Evolutionary conservation across 2,329 filamentous ascomycete genomes (phyloP), one percentile per base, ranked within the genome.

Genomic region (Colletotrichum horii): DNA sequence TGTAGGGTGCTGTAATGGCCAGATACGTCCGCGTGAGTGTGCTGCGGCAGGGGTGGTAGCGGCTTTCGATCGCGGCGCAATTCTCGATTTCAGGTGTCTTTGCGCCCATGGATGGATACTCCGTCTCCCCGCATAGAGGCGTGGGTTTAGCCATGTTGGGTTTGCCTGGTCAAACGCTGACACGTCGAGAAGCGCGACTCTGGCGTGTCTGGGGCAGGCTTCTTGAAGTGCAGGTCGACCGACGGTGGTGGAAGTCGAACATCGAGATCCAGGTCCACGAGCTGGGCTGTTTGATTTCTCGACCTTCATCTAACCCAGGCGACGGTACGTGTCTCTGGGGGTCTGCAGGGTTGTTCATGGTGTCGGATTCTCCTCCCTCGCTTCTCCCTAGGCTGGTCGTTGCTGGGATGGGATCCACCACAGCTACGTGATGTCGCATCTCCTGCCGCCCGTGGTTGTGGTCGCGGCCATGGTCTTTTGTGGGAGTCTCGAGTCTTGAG

Each of bases 51-150:
- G 74, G 70, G 72, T 66, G 70, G 43, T 69, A 38, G 58, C 15
- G 74, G 56, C 36, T 67, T 71, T 77, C 76, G 76, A 77, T 77
- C 74, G 69, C 74, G 66, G 66, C 76, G 43, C 68, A 76, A 74
- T 76, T 76, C 16, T 76, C 76, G 76, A 77, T 77, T 76, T 71
- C 75, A 75, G 71, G 55, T 76, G 66, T 28, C 55, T 67, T 58
- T 26, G 66, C 28, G 62, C 38, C 60, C 52, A 38, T 67, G 64
- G 48, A 43, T 55, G 30, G 43, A 34, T 66, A 60, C 76, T 76
- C 69, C 61, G 64, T 73, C 69, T 76, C 76, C 70, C 76, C 76
- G 74, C 76, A 76, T 69, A 48, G 62, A 67, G 76, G 76, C 34
- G 76, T 77, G 74, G 24, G n/a, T 22, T 28, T 77, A 77, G 36